Percentiles rank a stretch among this genome's conserved stretches.
Conservation (phyloP, 306 rosid genomes). For the Pueraria montana region DNA sequence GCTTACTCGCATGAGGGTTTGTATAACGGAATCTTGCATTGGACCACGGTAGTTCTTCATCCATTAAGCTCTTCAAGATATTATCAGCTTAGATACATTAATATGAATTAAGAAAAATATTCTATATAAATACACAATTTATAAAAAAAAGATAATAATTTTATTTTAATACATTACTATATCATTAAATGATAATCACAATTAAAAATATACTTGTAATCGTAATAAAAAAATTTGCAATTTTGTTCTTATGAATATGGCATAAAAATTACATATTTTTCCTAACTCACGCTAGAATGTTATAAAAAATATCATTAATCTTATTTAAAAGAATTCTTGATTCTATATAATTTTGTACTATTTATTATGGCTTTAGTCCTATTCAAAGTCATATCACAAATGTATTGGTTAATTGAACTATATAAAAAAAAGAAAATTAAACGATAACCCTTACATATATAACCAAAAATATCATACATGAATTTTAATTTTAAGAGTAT, state of each 20-base stretch:
- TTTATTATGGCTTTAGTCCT: not conserved
- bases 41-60: not conserved
- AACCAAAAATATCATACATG: not conserved
- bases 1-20: constrained; percentile 2
- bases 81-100: not conserved
- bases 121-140: not conserved
- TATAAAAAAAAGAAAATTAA: not conserved
- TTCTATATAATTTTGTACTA: not conserved
- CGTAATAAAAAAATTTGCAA: no score
- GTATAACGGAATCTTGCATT: not conserved
- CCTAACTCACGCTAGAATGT: not conserved
- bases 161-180: no score
- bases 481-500: not conserved
- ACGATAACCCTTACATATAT: not conserved
- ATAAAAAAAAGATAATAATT: no score
- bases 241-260: no score
- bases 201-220: no score
- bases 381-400: not conserved
- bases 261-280: no score
- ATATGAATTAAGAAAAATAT: not conserved
- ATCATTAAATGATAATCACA: no score
- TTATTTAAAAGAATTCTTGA: not conserved
- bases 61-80: not conserved
- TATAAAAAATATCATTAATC: no score
- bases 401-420: not conserved